These are phyloP conservation scores for Rosellinia necatrix DNA, from an alignment of 2,329 filamentous ascomycete genomes.

Conservation along the genomic window DNA sequence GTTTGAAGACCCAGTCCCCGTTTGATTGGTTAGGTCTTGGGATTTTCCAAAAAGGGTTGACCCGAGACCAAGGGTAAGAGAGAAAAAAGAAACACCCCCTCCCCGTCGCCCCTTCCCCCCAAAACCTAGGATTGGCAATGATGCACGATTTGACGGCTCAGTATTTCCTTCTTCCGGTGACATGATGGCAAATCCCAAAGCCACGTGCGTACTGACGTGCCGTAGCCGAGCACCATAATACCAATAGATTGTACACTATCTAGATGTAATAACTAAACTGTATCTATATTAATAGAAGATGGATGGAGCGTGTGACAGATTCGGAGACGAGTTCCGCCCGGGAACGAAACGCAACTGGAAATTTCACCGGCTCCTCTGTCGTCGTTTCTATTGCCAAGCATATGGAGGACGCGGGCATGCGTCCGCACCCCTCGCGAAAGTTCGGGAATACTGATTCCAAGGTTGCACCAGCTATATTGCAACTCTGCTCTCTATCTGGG, in stretches of 20 bases:
- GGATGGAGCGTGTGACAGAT: no score
- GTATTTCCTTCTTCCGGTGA: not conserved
- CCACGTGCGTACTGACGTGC: not conserved
- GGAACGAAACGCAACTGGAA: not conserved
- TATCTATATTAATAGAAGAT: no score
- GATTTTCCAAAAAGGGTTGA: no score
- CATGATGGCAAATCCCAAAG: not conserved
- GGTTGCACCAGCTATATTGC: no score
- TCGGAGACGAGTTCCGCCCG: no score
- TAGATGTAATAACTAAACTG: no score
- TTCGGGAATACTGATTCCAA: not conserved
- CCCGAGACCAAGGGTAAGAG: no score
- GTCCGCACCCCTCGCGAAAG: not conserved
- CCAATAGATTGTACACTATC: no score
- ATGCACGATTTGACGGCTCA: conserved; percentile 1
- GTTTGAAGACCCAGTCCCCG: no score
- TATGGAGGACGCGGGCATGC: conserved; percentile 3
- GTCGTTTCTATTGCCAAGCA: not conserved
- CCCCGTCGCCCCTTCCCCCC: not conserved
- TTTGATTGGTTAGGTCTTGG: no score
- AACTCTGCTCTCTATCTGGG: no score
- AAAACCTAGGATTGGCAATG: conserved; percentile 3
- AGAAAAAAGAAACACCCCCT: no score
- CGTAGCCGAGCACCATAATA: not conserved
- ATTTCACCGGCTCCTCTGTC: not conserved